A percentile compares a stretch with the other conserved stretches of the same genome.
These are phyloP conservation scores for Yamadazyma kitorensis DNA, from an alignment of 805 yeast genomes.

Conservation along the genomic window DNA sequence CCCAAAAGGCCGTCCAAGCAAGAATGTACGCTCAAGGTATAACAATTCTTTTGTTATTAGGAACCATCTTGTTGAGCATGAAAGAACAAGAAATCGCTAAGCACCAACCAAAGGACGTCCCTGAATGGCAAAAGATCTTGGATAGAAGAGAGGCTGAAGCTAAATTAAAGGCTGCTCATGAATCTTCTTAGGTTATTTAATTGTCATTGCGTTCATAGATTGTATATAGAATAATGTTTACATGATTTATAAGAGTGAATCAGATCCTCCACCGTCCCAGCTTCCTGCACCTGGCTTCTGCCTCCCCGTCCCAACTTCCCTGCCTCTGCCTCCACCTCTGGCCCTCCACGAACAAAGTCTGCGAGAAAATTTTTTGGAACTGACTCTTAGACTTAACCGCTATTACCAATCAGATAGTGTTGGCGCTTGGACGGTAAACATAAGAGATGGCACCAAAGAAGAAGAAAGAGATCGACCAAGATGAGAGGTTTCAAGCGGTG, in stretches of 20 bases:
- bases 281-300: no score
- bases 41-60: conserved; percentile 68
- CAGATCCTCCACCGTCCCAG: no score
- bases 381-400: no score
- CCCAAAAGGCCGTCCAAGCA: conserved; percentile 84
- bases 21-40: conserved; percentile 89
- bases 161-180: no score
- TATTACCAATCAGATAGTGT: no score
- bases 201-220: background rate
- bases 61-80: conserved; percentile 63
- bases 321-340: background rate
- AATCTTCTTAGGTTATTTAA: no score
- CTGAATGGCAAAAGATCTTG: conserved; percentile 34
- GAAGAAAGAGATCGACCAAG: conserved; percentile 59
- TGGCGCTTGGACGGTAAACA: no score
- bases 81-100: conserved; percentile 57
- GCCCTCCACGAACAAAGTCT: no score
- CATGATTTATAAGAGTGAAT: no score
- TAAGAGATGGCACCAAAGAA: conserved; percentile 50
- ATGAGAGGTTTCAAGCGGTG: conserved; percentile 85
- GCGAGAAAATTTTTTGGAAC: no score
- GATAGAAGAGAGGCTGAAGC: conserved; percentile 22
- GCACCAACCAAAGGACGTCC: conserved; percentile 29
- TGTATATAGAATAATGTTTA: conserved; percentile 1
- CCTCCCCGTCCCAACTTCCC: no score